A percentile compares a stretch with the other conserved stretches of the same genome.
These are phyloP conservation scores for Picea sitchensis DNA, from an alignment of 75 land plant species.

Conservation along the genomic window DNA sequence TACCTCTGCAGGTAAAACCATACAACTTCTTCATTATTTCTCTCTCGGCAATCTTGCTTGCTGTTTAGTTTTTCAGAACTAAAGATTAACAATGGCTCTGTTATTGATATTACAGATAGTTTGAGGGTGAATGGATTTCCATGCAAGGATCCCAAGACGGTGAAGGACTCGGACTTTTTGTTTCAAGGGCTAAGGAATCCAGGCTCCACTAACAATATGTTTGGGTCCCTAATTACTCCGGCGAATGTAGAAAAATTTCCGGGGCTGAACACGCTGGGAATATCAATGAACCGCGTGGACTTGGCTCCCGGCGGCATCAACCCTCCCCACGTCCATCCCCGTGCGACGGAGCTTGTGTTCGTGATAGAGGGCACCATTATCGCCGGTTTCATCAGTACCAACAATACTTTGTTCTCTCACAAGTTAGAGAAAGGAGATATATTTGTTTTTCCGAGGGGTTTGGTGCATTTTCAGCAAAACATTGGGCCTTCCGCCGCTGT, in stretches of 20 bases:
- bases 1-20: neutral
- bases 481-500: slow-evolving; percentile 35
- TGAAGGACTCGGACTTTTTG: neutral
- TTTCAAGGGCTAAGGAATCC: neutral
- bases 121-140: neutral
- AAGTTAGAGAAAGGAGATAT: slow-evolving; percentile 40
- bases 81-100: no score
- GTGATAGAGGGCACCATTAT: slow-evolving; percentile 42
- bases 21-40: no score
- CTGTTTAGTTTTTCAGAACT: no score
- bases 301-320: slow-evolving; percentile 45
- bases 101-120: no score
- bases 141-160: neutral
- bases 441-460: slow-evolving; percentile 57
- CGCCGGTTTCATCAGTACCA: slow-evolving; percentile 56
- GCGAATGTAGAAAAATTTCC: slow-evolving; percentile 43
- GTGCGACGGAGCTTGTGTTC: slow-evolving; percentile 44
- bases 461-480: slow-evolving; percentile 62
- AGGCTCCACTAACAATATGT: neutral
- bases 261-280: slow-evolving; percentile 57
- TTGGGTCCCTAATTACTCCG: slow-evolving; percentile 17
- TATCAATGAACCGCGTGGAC: slow-evolving; percentile 49
- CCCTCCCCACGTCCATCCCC: slow-evolving; percentile 65
- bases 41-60: no score
- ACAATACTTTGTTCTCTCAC: slow-evolving; percentile 24